Conservation (phyloP, 2,329 filamentous ascomycete genomes). For the Ophiostoma pallidulum region DNA sequence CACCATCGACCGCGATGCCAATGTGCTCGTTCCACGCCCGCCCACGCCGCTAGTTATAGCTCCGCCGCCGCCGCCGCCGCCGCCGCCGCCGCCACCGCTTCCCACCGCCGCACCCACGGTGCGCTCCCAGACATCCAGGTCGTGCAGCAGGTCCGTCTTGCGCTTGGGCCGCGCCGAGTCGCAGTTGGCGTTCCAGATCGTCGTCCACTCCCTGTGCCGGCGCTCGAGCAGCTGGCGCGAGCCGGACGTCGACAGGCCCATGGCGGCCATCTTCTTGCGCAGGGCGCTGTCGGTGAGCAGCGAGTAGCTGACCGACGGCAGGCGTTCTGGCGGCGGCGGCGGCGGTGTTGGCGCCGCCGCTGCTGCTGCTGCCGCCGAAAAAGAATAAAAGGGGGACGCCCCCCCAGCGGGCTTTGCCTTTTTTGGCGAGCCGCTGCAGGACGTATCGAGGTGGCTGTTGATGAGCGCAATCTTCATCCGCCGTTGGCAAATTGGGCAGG, state of each 20-base stretch:
- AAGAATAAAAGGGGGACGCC: conserved; percentile 1
- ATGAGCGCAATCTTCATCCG: conserved; percentile 74
- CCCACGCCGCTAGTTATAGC: not conserved
- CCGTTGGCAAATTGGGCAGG: conserved; percentile 71
- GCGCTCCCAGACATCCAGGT: conserved; percentile 79
- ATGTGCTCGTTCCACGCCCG: conserved; percentile 19
- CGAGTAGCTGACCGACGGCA: conserved; percentile 78
- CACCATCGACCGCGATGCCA: conserved; percentile 8
- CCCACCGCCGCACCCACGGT: conserved; percentile 53
- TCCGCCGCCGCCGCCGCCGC: conserved; percentile 11
- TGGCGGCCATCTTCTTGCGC: conserved; percentile 69
- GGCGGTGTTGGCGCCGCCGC: not conserved
- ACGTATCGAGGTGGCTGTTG: conserved; percentile 71
- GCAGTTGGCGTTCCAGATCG: conserved; percentile 94
- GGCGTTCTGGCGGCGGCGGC: conserved; percentile 41
- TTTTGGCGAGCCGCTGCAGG: conserved; percentile 30
- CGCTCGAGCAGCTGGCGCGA: conserved; percentile 60
- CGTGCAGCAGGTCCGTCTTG: conserved; percentile 62
- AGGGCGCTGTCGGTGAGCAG: conserved; percentile 72
- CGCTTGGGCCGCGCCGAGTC: conserved; percentile 66
- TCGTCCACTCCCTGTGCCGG: conserved; percentile 88
- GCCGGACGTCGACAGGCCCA: conserved; percentile 67
- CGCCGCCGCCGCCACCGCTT: conserved; percentile 28
- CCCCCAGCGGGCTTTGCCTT: too few species aligned
- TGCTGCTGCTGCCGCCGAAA: not conserved